A percentile compares a stretch with the other conserved stretches of the same genome.
Conservation (phyloP, 768 basidiomycete species). For the Stropharia rugosoannulata region DNA sequence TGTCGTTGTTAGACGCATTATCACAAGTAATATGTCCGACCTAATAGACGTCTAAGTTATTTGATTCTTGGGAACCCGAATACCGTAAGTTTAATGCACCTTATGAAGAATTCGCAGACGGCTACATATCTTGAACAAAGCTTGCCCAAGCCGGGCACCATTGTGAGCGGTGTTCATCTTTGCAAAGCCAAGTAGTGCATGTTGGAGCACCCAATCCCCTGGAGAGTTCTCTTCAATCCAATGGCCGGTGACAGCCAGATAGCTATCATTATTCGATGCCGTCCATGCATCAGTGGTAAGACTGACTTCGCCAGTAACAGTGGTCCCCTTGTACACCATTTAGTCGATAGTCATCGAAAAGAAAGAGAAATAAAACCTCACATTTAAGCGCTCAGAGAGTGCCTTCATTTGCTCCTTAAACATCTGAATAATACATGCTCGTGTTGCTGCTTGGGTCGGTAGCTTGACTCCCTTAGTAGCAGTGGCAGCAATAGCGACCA, state of each 20-base stretch:
- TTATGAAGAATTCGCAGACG: slow-evolving; percentile 27
- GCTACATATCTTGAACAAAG: slow-evolving; percentile 31
- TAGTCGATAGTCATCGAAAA: background rate
- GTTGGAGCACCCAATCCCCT: slow-evolving; percentile 26
- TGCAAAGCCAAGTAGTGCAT: slow-evolving; percentile 30
- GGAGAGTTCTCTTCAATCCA: slow-evolving; percentile 29
- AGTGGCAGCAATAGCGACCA: slow-evolving; percentile 7
- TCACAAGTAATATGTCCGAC: slow-evolving; percentile 37
- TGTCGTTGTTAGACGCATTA: slow-evolving; percentile 37
- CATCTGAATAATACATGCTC: slow-evolving; percentile 1
- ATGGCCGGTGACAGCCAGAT: slow-evolving; percentile 36
- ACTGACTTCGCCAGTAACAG: slow-evolving; percentile 3
- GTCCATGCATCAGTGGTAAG: slow-evolving; percentile 38
- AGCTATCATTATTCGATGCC: slow-evolving; percentile 32
- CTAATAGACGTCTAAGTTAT: slow-evolving; percentile 15
- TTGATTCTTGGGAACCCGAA: background rate
- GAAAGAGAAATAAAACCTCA: background rate
- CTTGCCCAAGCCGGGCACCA: slow-evolving; percentile 32
- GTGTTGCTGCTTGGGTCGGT: background rate
- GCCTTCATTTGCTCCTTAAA: slow-evolving; percentile 10
- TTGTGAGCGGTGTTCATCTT: slow-evolving; percentile 35
- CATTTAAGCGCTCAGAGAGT: slow-evolving; percentile 3
- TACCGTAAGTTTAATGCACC: slow-evolving; percentile 14
- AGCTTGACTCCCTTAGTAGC: slow-evolving; percentile 11
- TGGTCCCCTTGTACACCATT: too few species aligned